Percentiles rank a stretch among this genome's conserved stretches.
Conservation (phyloP, 371 early-diverging fungal genomes). For the Mortierella sp. region DNA sequence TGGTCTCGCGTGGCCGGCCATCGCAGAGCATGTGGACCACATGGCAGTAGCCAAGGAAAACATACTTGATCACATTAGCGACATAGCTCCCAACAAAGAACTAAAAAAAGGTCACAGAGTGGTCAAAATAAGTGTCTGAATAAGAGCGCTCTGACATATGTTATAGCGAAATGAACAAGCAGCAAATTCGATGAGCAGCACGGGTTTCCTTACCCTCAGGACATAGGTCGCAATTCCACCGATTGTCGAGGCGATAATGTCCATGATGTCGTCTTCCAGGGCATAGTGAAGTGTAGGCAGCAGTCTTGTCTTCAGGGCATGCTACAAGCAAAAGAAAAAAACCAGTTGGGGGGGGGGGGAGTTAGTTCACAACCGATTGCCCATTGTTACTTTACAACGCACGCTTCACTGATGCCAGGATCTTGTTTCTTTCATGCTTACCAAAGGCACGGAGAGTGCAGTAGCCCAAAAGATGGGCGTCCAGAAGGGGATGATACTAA, state of each 20-base stretch:
- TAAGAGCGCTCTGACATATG: conserved; percentile 13
- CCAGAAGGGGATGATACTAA: conserved; percentile 50
- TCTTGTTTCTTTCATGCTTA: conserved; percentile 4
- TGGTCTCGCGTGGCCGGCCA: conserved; percentile 18
- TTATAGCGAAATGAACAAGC: neutral
- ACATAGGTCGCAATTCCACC: conserved; percentile 21
- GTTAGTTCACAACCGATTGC: neutral
- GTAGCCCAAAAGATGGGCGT: conserved; percentile 57
- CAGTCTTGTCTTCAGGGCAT: conserved; percentile 34
- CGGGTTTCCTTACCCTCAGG: conserved; percentile 3
- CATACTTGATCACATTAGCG: conserved; percentile 22
- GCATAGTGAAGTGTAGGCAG: conserved; percentile 20
- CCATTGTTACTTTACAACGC: neutral
- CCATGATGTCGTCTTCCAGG: conserved; percentile 43
- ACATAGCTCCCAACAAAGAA: conserved; percentile 49
- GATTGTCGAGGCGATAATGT: conserved; percentile 31
- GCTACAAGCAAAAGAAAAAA: conserved; percentile 20
- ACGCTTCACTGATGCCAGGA: neutral
- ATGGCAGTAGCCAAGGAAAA: conserved; percentile 42
- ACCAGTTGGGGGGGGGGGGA: neutral
- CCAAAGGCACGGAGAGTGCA: conserved; percentile 52
- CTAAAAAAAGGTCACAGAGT: conserved; percentile 21
- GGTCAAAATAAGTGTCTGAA: neutral
- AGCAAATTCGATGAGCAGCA: neutral
- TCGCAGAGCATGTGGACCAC: conserved; percentile 38